phyloP scores from a whole-genome alignment of 306 rosid genomes.

The Neltuma alba region DNA sequence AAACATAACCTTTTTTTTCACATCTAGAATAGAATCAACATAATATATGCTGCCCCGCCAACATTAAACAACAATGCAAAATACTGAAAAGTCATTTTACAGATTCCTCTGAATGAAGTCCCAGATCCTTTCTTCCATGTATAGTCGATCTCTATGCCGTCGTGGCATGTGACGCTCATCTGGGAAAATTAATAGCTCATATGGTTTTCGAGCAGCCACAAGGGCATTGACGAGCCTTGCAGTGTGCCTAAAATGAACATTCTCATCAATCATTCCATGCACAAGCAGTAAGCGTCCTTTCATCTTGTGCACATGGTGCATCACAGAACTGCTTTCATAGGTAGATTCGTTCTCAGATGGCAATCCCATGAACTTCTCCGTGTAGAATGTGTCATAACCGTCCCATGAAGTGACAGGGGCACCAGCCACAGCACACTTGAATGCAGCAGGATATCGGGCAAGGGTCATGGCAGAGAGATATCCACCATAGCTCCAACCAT shows the following conservation, averaged over 20 bases:
- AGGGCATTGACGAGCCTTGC: constrained; percentile 93
- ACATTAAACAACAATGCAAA: constrained; percentile 33
- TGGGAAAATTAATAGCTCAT: constrained; percentile 85
- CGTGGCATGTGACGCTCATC: constrained; percentile 98
- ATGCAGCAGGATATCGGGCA: constrained; percentile 73
- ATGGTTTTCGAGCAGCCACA: constrained; percentile 75
- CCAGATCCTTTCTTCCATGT: constrained; percentile 97
- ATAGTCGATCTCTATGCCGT: constrained; percentile 68
- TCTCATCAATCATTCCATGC: constrained; percentile 98
- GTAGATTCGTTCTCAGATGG: constrained; percentile 56
- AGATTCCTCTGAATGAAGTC: constrained; percentile 80
- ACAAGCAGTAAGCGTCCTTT: constrained; percentile 74
- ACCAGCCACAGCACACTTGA: constrained; percentile 79
- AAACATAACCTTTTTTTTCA: too few relatives aligned
- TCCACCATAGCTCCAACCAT: constrained; percentile 99
- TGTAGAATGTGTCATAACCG: constrained; percentile 93
- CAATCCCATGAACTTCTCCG: constrained; percentile 95
- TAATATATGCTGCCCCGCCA: constrained; percentile 22
- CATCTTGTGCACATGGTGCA: constrained; percentile 77
- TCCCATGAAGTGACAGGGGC: constrained; percentile 97
- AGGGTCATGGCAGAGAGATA: constrained; percentile 86
- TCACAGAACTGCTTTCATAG: constrained; percentile 67
- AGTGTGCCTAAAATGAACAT: constrained; percentile 95
- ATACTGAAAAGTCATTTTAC: constrained; percentile 43
- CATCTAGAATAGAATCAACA: neutral